Evolutionary conservation across 1,284 basidiomycete genomes (phyloP), one percentile per base, ranked within the genome.

Genomic region (Ustilago bromivora): DNA sequence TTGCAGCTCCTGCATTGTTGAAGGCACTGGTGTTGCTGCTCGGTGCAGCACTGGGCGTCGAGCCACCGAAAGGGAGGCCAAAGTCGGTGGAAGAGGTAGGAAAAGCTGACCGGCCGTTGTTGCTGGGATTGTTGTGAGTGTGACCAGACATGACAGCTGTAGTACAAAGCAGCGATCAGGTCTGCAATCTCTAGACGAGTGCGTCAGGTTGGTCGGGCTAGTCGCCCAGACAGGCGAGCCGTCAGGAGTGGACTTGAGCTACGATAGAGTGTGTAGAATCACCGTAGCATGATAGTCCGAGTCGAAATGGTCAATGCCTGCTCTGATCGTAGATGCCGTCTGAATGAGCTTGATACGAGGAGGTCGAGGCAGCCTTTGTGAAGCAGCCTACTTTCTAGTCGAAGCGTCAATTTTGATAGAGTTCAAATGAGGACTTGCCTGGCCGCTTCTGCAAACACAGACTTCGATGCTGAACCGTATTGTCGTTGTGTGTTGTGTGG

Each of bases 41-140:
- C 28, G 49, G 31, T 13, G 49, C 49, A 31, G 31, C 13, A 13
- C 13, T 51, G 23, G 49, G 15, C 9, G 57, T 11, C 6, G 35
- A 47, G 47, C 32, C 34, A 65, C 67, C 65, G 19, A 69, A 66
- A 9, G 71, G 68, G 1, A 78, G 72, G 10, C 68, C 71, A 71
- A 78, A 78, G 63, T 78, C 76, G 57, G 76, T 47, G 3, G 66
- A 73, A 46, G 71, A 74, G 17, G 76, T 74, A 4, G 65, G 56
- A 35, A 78, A 78, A 13, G 65, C 54, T 3, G 65, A 55, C 19
- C 71, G 51, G 19, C 52, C 43, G n/a, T 61, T 51, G 36, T 40
- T 47, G 32, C 15, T 47, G 34, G 3, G 57, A 34, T 54, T 53
- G 38, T 35, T 35, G 15, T 52, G 17, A 15, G 40, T 43, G 28